These are phyloP conservation scores for Barnettozyma vustinii DNA, from an alignment of 805 yeast genomes.

Conservation along the genomic window DNA sequence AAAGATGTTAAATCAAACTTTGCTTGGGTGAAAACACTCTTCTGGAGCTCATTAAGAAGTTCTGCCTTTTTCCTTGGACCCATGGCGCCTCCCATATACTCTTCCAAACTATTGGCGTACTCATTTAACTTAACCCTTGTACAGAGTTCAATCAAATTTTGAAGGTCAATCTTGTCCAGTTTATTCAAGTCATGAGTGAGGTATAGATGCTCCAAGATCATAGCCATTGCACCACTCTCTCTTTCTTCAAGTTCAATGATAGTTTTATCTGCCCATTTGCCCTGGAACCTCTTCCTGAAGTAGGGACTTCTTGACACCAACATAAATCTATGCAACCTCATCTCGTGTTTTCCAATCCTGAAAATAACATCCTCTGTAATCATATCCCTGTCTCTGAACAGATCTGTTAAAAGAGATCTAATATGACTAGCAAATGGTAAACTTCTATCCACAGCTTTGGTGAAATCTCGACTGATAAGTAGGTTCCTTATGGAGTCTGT, in stretches of 20 bases:
- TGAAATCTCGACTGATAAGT: constrained; percentile 54
- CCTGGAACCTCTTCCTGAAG: constrained; percentile 23
- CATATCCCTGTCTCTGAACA: constrained; percentile 9
- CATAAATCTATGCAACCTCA: constrained; percentile 37
- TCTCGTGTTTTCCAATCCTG: constrained; percentile 11
- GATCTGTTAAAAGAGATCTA: constrained; percentile 36
- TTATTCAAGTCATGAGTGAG: constrained; percentile 36
- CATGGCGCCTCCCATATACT: constrained; percentile 21
- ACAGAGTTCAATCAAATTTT: constrained; percentile 29
- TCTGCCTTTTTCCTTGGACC: constrained; percentile 29
- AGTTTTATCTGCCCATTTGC: constrained; percentile 22
- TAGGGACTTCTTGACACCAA: constrained; percentile 32
- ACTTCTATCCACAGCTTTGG: constrained; percentile 58
- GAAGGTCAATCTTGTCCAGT: constrained; percentile 27
- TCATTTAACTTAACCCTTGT: constrained; percentile 30
- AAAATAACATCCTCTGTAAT: constrained; percentile 22
- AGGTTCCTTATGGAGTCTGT: constrained; percentile 59
- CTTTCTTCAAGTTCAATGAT: constrained; percentile 17
- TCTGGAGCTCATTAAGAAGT: constrained; percentile 27
- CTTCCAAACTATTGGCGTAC: constrained; percentile 31
- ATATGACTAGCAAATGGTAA: constrained; percentile 75
- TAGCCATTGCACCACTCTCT: constrained; percentile 21
- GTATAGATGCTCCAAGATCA: constrained; percentile 30
- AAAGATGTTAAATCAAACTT: constrained; percentile 16
- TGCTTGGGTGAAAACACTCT: constrained; percentile 17